Evolutionary conservation across 495 filamentous ascomycete genomes (phyloP), one percentile per base, ranked within the genome.

Genomic region (Trichoderma orchidacearum): DNA sequence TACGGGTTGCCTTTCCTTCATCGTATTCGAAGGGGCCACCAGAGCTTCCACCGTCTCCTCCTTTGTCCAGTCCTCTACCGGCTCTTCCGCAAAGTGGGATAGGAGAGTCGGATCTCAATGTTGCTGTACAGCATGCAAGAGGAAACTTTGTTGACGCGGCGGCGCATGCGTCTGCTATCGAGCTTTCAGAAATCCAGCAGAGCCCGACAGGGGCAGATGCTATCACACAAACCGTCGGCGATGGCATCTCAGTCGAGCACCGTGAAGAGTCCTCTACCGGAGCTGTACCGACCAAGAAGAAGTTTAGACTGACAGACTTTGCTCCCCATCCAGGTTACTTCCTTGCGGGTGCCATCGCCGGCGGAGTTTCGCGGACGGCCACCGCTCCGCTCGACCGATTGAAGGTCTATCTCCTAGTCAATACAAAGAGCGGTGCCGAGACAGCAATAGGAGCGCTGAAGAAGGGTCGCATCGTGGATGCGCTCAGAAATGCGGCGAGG

Each of bases 391-490:
- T 98, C 69, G 93, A 98, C 71, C 90, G 93, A 62, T 80, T 98
- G 53, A 96, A 96, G 68, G 92, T 98, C 56, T 97, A 94, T 68
- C 83, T 98, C 41, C 95, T 98, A 63, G 92, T 94, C 21, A 90
- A 95, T 71, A 91, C 87, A 35, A 81, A 80, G 34, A 71, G 77
- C 35, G 74, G 76, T 56, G 56, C 80, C 61, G 75, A 80, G 62
- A 63, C 63, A 34, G 81, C 80, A 51, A 65, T 85, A 54, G 67
- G 73, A 51, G 89, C 86, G 28, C 72, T 85, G 13, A 83, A 82
- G 58, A 82, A 32, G 27, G 53, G 53, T 18, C 53, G 53, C 11
- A 3, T 55, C 31, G 11, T 55, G 25, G 23, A 27, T 27, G 53
- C 53, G 11, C 30, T 34, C 9, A 32, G 32, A 12, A 32, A 80